phyloP scores from a whole-genome alignment of 2,329 filamentous ascomycete species.

The Stachybotrys chlorohalonatus region DNA sequence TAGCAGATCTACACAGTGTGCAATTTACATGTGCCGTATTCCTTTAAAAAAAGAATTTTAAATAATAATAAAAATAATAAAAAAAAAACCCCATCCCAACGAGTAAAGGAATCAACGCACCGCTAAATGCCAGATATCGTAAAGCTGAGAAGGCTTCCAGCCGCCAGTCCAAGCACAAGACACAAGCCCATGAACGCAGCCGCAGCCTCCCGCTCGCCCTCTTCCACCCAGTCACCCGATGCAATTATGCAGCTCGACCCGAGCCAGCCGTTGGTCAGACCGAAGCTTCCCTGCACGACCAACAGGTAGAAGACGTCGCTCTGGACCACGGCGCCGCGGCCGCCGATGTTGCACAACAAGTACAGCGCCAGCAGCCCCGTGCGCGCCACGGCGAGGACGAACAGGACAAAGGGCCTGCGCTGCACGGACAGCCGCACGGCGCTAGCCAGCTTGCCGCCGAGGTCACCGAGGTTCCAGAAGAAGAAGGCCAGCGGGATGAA shows the following conservation, averaged over 20 bases:
- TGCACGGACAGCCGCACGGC: conserved; percentile 47
- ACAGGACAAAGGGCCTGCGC: conserved; percentile 56
- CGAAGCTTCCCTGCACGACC: conserved; percentile 75
- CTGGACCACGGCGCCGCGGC: conserved; percentile 59
- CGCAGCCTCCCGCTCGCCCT: conserved; percentile 75
- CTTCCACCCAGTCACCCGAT: conserved; percentile 69
- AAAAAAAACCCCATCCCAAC: neutral
- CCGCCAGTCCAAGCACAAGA: conserved; percentile 73
- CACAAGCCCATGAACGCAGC: conserved; percentile 92
- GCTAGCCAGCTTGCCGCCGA: conserved; percentile 65
- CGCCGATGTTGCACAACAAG: conserved; percentile 78
- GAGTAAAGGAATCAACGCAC: neutral
- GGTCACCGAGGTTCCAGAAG: conserved; percentile 86
- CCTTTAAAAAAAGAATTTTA: neutral
- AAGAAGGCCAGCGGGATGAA: conserved; percentile 90
- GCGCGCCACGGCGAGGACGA: conserved; percentile 57
- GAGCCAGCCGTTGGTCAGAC: conserved; percentile 78
- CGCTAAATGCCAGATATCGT: conserved; percentile 44
- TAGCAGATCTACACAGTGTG: too few relatives aligned
- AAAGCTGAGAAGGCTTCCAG: conserved; percentile 88
- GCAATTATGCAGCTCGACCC: conserved; percentile 89
- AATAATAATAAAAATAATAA: too few relatives aligned
- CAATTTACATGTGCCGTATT: too few relatives aligned
- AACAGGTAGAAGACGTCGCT: conserved; percentile 87
- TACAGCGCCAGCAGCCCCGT: conserved; percentile 75